A percentile compares a stretch with the other conserved stretches of the same genome.
These are phyloP conservation scores for Bryopsis sp. DNA, from an alignment of 139 green algal species.

Conservation along the genomic window DNA sequence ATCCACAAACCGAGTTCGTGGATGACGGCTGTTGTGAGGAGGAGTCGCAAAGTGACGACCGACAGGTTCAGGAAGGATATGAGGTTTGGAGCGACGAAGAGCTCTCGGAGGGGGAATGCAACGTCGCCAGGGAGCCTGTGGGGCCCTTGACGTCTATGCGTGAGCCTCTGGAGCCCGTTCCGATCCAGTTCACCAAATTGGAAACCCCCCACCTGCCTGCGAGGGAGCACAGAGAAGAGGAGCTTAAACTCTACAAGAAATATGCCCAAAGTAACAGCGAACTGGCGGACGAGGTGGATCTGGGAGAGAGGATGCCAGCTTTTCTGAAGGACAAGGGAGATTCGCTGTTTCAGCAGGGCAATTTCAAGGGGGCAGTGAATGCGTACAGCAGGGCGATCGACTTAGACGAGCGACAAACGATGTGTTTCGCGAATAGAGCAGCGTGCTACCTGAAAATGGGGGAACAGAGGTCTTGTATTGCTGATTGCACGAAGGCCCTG, in stretches of 20 bases:
- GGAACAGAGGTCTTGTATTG: constrained; percentile 18
- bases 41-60: too few species aligned
- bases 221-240: constrained; percentile 40
- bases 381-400: constrained; percentile 50
- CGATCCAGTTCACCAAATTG: constrained; percentile 52
- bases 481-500: constrained; percentile 39
- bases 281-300: constrained; percentile 30
- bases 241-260: constrained; percentile 41
- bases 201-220: constrained; percentile 46
- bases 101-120: too few species aligned
- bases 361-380: constrained; percentile 51
- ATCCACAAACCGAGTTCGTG: too few species aligned
- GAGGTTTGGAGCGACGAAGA: too few species aligned
- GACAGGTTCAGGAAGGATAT: too few species aligned
- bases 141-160: constrained; percentile 34
- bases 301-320: constrained; percentile 53
- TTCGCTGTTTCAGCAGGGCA: constrained; percentile 40
- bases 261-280: not conserved
- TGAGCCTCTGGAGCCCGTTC: constrained; percentile 26
- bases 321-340: constrained; percentile 76
- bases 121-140: too few species aligned
- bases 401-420: constrained; percentile 26
- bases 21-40: too few species aligned
- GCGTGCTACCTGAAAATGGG: constrained; percentile 41
- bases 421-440: constrained; percentile 38